phyloP scores from a whole-genome alignment of 768 basidiomycete species.

The Thelephora ganbajun region DNA sequence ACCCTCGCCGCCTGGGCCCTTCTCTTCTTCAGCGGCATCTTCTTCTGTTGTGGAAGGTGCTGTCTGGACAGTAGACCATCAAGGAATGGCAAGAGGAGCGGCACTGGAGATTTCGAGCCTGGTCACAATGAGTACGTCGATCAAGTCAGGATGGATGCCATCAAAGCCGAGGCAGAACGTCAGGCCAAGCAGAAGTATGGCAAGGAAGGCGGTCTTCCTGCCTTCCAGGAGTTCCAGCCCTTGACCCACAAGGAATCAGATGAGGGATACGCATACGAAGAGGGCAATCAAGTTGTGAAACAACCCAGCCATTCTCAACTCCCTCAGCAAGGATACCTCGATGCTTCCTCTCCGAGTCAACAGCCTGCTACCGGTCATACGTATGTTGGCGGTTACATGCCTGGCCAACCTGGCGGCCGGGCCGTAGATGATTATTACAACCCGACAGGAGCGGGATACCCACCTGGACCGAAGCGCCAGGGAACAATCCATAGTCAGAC shows the following conservation, averaged over 20 bases:
- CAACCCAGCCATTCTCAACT: constrained; percentile 6
- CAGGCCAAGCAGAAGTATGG: constrained; percentile 48
- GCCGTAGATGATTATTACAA: constrained; percentile 69
- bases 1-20: constrained; percentile 77
- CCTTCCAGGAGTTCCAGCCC: constrained; percentile 64
- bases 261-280: constrained; percentile 39
- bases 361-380: constrained; percentile 16
- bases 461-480: constrained; percentile 28
- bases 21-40: constrained; percentile 83
- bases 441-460: constrained; percentile 20
- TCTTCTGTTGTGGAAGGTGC: constrained; percentile 74
- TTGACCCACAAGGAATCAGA: constrained; percentile 46
- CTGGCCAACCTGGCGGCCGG: constrained; percentile 47
- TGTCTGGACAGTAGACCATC: constrained; percentile 49
- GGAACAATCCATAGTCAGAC: constrained; percentile 24
- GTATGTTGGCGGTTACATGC: constrained; percentile 46
- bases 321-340: neutral
- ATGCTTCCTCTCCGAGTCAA: too few relatives aligned
- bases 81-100: constrained; percentile 22
- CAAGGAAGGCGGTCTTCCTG: constrained; percentile 53
- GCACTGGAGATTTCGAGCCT: constrained; percentile 4
- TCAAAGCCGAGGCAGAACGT: constrained; percentile 77
- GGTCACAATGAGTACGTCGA: constrained; percentile 31
- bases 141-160: constrained; percentile 66
- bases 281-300: constrained; percentile 15